A percentile compares a stretch with the other conserved stretches of the same genome.
Evolutionary conservation across 1,284 basidiomycete genomes (phyloP).

Genomic region (Cryptococcus floricola): DNA sequence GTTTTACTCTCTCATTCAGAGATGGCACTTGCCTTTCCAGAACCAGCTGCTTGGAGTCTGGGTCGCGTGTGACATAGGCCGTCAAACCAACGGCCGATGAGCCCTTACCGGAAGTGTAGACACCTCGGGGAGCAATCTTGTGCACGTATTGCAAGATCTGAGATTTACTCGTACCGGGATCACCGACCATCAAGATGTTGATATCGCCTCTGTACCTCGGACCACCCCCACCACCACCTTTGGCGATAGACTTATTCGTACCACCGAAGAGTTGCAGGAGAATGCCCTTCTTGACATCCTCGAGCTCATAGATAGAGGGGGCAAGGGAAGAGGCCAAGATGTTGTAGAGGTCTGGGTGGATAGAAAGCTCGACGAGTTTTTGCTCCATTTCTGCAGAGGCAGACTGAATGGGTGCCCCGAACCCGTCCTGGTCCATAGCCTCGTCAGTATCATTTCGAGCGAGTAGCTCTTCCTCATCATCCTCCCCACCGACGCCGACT

Average conservation of each 20-base stretch:
- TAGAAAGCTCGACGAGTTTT: constrained; percentile 66
- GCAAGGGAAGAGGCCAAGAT: constrained; percentile 80
- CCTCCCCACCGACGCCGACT: constrained; percentile 79
- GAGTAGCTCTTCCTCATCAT: constrained; percentile 60
- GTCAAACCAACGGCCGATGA: constrained; percentile 98
- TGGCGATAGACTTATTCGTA: constrained; percentile 90
- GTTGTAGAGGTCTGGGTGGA: constrained; percentile 80
- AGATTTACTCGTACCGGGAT: constrained; percentile 95
- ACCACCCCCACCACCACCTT: constrained; percentile 90
- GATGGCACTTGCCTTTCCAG: constrained; percentile 70
- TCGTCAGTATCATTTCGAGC: constrained; percentile 48
- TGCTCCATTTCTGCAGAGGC: constrained; percentile 55
- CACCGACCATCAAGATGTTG: constrained; percentile 93
- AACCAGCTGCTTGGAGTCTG: constrained; percentile 95
- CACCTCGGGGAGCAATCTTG: constrained; percentile 95
- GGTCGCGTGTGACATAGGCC: constrained; percentile 95
- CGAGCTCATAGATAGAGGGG: constrained; percentile 96
- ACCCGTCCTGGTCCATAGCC: constrained; percentile 46
- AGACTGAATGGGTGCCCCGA: constrained; percentile 51
- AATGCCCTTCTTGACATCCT: constrained; percentile 98
- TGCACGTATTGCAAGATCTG: constrained; percentile 98
- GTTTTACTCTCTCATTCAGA: not conserved
- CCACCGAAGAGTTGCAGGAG: constrained; percentile 93
- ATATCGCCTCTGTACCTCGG: constrained; percentile 96
- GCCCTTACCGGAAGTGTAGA: constrained; percentile 95